A percentile compares a stretch with the other conserved stretches of the same genome.
These are phyloP conservation scores for Phalaenopsis equestris DNA, from an alignment of 106 monocot species.

Conservation along the genomic window DNA sequence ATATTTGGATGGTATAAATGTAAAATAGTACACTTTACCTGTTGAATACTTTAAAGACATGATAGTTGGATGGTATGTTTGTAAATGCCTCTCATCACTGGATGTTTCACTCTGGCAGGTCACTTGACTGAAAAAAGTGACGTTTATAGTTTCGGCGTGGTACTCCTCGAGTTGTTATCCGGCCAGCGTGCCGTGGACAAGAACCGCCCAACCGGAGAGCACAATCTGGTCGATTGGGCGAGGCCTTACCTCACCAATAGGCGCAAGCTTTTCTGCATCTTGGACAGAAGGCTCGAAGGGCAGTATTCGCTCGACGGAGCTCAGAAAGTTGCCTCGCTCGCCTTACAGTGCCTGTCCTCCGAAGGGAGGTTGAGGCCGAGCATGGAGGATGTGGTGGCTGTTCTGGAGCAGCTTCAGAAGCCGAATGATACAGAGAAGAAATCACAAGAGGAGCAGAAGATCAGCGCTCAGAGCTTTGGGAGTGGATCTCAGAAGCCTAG, in stretches of 20 bases:
- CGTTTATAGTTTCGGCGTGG: slow-evolving; percentile 44
- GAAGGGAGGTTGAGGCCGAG: slow-evolving; percentile 1
- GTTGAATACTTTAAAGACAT: no score
- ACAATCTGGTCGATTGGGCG: slow-evolving; percentile 39
- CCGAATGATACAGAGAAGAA: not conserved
- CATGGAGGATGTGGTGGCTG: not conserved
- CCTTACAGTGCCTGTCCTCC: slow-evolving; percentile 10
- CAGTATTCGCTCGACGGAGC: slow-evolving; percentile 24
- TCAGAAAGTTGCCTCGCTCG: slow-evolving; percentile 14
- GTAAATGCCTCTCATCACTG: no score
- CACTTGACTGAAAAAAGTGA: slow-evolving; percentile 28
- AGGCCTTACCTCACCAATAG: slow-evolving; percentile 17
- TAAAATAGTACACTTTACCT: no score
- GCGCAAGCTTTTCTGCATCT: slow-evolving; percentile 19
- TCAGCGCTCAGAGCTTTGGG: not conserved
- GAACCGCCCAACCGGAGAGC: slow-evolving; percentile 7
- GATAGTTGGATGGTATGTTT: no score
- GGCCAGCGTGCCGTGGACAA: slow-evolving; percentile 34
- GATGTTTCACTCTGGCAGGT: slow-evolving; percentile 12
- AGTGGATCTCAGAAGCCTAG: not conserved
- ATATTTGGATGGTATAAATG: no score
- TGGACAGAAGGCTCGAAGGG: slow-evolving; percentile 25
- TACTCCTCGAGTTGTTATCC: slow-evolving; percentile 30
- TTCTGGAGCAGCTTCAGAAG: slow-evolving; percentile 3
- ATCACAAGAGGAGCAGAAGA: not conserved